phyloP scores from a whole-genome alignment of 1,284 basidiomycete genomes.

The Trichosporon faecale region DNA sequence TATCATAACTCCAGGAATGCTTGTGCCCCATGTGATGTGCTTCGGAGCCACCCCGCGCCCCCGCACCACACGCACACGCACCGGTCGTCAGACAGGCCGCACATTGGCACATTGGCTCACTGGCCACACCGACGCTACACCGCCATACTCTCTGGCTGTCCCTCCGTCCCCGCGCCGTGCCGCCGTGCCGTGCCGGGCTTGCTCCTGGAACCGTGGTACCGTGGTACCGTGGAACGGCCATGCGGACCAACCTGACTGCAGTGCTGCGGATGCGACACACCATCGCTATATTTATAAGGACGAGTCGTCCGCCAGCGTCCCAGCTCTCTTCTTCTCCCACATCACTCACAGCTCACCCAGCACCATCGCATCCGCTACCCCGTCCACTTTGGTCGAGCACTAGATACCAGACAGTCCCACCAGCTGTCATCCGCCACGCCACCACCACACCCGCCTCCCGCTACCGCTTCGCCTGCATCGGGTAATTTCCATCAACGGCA shows the following conservation, averaged over 20 bases:
- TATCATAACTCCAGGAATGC: not conserved
- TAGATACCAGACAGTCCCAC: not conserved
- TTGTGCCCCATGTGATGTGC: constrained; percentile 8
- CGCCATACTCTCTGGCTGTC: not conserved
- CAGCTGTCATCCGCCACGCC: no score
- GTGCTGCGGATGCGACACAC: constrained; percentile 1
- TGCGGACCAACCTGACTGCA: not conserved
- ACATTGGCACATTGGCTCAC: not conserved
- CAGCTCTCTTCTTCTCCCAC: not conserved
- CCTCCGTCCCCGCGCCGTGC: not conserved
- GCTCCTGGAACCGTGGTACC: no score
- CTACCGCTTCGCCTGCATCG: not conserved
- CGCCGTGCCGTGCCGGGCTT: not conserved
- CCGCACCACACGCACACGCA: not conserved
- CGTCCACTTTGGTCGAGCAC: not conserved
- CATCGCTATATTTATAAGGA: constrained; percentile 2
- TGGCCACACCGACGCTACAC: not conserved
- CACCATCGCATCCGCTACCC: not conserved
- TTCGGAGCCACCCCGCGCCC: not conserved
- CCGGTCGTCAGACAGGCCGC: not conserved
- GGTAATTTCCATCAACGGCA: not conserved
- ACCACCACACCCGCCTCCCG: not conserved
- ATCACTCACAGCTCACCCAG: not conserved
- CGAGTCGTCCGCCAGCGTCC: not conserved
- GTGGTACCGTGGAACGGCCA: not conserved